Conservation (phyloP, 1,284 basidiomycete species). For the Megacollybia platyphylla region DNA sequence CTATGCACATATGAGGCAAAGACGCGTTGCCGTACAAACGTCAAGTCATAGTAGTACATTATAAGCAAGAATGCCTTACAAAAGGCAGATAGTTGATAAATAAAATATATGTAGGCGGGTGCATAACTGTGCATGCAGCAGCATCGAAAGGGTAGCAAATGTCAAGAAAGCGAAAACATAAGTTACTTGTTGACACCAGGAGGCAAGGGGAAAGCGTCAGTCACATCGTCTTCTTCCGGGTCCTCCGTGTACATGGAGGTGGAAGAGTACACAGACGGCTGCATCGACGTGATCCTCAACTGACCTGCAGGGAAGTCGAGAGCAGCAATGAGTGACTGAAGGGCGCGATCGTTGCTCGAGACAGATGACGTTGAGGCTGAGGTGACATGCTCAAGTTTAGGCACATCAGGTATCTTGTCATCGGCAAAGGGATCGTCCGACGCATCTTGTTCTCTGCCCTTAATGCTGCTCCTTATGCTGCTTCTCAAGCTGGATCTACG, state of each 20-base stretch:
- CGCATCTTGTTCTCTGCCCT: conserved; percentile 14
- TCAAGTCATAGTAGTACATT: too few relatives aligned
- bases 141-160: too few relatives aligned
- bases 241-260: not conserved
- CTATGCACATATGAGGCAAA: too few relatives aligned
- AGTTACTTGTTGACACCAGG: not conserved
- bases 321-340: conserved; percentile 52
- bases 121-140: too few relatives aligned
- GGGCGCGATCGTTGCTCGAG: conserved; percentile 31
- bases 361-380: conserved; percentile 18
- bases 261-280: conserved; percentile 21
- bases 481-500: conserved; percentile 2
- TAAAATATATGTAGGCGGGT: too few relatives aligned
- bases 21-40: too few relatives aligned
- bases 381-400: conserved; percentile 15
- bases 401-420: conserved; percentile 8
- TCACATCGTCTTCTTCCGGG: conserved; percentile 5
- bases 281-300: conserved; percentile 34
- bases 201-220: conserved; percentile 6
- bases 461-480: not conserved
- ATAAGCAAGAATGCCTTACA: too few relatives aligned
- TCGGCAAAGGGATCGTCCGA: conserved; percentile 14
- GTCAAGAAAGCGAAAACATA: too few relatives aligned
- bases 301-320: conserved; percentile 33
- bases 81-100: too few relatives aligned